Base-by-base conservation (phyloP, 306 rosid species). In the Cucurbita maxima region DNA sequence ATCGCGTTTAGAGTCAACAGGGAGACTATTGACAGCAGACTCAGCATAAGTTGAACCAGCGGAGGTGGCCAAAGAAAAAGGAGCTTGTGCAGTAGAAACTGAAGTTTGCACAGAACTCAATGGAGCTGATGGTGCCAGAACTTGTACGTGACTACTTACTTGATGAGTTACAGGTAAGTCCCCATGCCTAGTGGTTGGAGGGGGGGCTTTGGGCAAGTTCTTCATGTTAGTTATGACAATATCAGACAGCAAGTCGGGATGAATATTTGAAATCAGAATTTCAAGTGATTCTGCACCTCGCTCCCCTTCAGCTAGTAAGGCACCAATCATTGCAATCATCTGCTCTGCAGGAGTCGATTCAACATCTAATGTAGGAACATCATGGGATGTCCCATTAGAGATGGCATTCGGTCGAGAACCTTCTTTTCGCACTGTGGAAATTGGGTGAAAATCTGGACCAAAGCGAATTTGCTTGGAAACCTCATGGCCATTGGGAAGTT, bases 261-360 rank as follows among this genome's bases (percentile, higher is more conserved):
- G 99, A 80, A 91, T 84, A 79, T 91, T 81, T 19, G 99, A 94
- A 75, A 94, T 79, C 71, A 94, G 95, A 78, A 94, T 89, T 83
- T 91, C 91, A 69, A 94, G 97, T 63, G 99, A 91, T 78, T 94
- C 96, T 44, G 90, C 96, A 59, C 99, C 99, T 78, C 95, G 88
- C 81, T 94, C 97, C 74, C 99, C 99, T 85, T 94, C 99, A 78
- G 97, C 99, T 77, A 94, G 89, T 84, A 94, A 86, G 61, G 99
- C 99, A 75, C 99, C 97, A 75, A 94, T 94, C 82, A 94, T 77
- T 4, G 96, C 87, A 86, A 94, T 88, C 99, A 94, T 94, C 82
- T 94, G 96, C 83, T 94, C 99, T 77, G 87, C 99, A 48, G 96
- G 96, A 80, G 85, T 78, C 78, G 85, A 71, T 77, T 87, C 92